A percentile compares a stretch with the other conserved stretches of the same genome.
phyloP scores from a whole-genome alignment of 2,329 filamentous ascomycete species.

The Neocatenulostroma microsporum region DNA sequence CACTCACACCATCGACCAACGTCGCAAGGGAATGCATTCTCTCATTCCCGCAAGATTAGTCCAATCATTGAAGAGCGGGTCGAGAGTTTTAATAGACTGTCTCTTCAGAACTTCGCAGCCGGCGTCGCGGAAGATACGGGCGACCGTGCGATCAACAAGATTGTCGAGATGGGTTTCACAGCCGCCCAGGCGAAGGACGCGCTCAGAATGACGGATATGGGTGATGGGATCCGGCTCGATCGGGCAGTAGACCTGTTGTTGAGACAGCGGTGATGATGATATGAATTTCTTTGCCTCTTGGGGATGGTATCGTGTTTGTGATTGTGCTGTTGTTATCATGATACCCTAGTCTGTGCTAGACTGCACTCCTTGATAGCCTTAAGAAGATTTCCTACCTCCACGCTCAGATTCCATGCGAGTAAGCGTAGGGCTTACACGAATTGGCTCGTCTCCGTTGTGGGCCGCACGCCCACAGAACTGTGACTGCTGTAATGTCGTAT shows the following conservation, averaged over 20 bases:
- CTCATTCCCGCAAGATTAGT: constrained; percentile 15
- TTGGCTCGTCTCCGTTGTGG: too few relatives aligned
- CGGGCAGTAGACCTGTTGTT: constrained; percentile 51
- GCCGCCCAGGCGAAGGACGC: constrained; percentile 50
- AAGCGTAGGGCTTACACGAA: too few relatives aligned
- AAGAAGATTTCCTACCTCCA: too few relatives aligned
- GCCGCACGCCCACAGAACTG: too few relatives aligned
- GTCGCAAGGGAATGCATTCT: not conserved
- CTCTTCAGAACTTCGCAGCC: constrained; percentile 15
- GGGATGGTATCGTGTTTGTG: too few relatives aligned
- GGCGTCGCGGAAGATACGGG: constrained; percentile 44
- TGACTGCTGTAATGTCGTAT: too few relatives aligned
- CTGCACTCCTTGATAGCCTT: too few relatives aligned
- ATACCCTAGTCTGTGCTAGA: too few relatives aligned
- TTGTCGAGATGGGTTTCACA: constrained; percentile 55
- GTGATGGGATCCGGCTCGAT: constrained; percentile 51
- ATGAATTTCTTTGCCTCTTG: too few relatives aligned
- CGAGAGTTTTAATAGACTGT: constrained; percentile 17
- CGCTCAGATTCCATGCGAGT: too few relatives aligned
- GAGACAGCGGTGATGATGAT: constrained; percentile 24
- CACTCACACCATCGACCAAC: too few relatives aligned
- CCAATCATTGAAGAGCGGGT: constrained; percentile 23
- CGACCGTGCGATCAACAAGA: constrained; percentile 48
- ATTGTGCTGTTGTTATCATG: too few relatives aligned
- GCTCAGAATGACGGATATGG: constrained; percentile 51